Evolutionary conservation across 345 rosid genomes (phyloP), one percentile per base, ranked within the genome.

Genomic region (Moringa oleifera): DNA sequence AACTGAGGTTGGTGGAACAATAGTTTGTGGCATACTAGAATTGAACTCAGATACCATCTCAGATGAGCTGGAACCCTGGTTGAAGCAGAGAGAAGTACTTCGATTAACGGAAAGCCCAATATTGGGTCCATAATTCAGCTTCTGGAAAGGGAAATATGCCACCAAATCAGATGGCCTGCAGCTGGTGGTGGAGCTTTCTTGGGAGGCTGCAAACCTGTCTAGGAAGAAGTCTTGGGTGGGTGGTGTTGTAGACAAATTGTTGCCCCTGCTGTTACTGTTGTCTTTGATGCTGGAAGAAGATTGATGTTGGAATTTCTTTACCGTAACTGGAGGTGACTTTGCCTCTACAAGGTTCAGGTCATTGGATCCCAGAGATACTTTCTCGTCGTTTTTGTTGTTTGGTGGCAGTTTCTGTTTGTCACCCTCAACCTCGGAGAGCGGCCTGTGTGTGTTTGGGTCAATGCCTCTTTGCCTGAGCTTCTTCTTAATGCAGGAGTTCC

Each of bases 401-500:
- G 66, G 33, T 37, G 65, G 64, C 33, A 68, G 78, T 58, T 72
- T 78, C 49, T 75, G 71, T 47, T 78, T 68, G 20, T 61, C 71
- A 57, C 63, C 70, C 71, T 77, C 83, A 59, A 66, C 68, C 66
- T 74, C 79, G 0, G 89, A 61, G 24, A 89, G 74, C 45, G 84
- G 84, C 53, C 73, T 80, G 75, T 85, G 90, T 53, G 87, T 80
- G 64, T 73, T 79, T 28, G 87, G 90, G 22, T 85, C 90, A 69
- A 85, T 82, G 33, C 87, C 90, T 64, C 66, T 74, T 66, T 78
- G 78, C 67, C 65, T 85, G 23, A 85, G 81, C 71, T 85, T 85
- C 87, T 82, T 85, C 72, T 82, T 82, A 37, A 85, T 80, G 51
- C 82, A 57, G 45, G 90, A 82, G 71, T 85, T 85, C 90, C 90